These are phyloP conservation scores for Brassica incana DNA, from an alignment of 345 rosid genomes.

Conservation along the genomic window DNA sequence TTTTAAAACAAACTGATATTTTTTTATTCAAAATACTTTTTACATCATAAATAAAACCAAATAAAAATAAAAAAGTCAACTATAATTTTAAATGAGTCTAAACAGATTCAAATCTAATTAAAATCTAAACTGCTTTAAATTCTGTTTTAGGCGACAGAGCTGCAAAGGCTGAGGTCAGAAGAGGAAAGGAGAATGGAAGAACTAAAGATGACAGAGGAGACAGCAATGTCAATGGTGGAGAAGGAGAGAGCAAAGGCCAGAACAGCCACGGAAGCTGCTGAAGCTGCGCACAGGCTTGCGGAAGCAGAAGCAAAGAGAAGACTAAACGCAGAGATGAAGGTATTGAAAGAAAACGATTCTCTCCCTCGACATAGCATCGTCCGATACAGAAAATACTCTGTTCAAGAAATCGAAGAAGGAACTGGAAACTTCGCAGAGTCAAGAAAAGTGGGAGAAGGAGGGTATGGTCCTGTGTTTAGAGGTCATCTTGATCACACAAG, in stretches of 20 bases:
- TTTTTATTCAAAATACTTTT: too few relatives aligned
- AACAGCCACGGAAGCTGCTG: slow-evolving; percentile 78
- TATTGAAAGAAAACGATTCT: slow-evolving; percentile 46
- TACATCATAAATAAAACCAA: too few relatives aligned
- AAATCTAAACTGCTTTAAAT: neutral
- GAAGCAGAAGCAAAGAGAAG: slow-evolving; percentile 59
- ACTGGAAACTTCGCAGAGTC: slow-evolving; percentile 52
- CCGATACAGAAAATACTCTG: slow-evolving; percentile 65
- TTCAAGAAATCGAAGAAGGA: slow-evolving; percentile 78
- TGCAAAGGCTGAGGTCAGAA: slow-evolving; percentile 59
- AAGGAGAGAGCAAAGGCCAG: slow-evolving; percentile 58
- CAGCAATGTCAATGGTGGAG: slow-evolving; percentile 57
- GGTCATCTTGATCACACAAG: slow-evolving; percentile 84
- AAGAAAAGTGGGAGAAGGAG: slow-evolving; percentile 91
- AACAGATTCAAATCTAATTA: too few relatives aligned
- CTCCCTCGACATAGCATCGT: slow-evolving; percentile 37
- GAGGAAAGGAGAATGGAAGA: slow-evolving; percentile 72
- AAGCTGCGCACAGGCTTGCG: slow-evolving; percentile 65
- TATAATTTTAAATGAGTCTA: too few relatives aligned
- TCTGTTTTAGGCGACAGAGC: slow-evolving; percentile 58
- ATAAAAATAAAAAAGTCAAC: too few relatives aligned
- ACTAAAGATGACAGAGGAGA: slow-evolving; percentile 60
- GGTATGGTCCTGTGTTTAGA: slow-evolving; percentile 90
- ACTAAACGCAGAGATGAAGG: slow-evolving; percentile 46
- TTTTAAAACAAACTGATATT: too few relatives aligned